Percentiles rank a stretch among this genome's conserved stretches.
phyloP scores from a whole-genome alignment of 2,329 filamentous ascomycete genomes.

The Claviceps quebecensis region DNA sequence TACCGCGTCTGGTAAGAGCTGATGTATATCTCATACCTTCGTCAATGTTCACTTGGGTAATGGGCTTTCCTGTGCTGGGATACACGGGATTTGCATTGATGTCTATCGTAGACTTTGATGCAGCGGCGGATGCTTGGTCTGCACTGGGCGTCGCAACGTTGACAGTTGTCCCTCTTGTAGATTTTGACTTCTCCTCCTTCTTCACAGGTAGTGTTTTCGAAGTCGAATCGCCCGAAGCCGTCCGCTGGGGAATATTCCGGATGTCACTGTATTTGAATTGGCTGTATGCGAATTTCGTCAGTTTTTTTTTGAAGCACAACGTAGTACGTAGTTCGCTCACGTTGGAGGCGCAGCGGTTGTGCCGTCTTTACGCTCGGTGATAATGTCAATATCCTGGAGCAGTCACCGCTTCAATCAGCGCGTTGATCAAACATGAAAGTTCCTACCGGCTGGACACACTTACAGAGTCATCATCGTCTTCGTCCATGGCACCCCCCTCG shows the following conservation, averaged over 20 bases:
- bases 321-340: conserved; percentile 23
- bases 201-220: conserved; percentile 32
- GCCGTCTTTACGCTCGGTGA: conserved; percentile 52
- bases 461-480: conserved; percentile 38
- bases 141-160: conserved; percentile 29
- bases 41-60: conserved; percentile 63
- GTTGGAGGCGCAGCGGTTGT: conserved; percentile 43
- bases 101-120: conserved; percentile 72
- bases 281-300: conserved; percentile 19
- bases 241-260: conserved; percentile 48
- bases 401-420: neutral
- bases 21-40: conserved; percentile 28
- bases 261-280: conserved; percentile 52
- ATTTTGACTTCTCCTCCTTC: conserved; percentile 28
- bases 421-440: neutral
- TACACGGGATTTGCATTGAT: conserved; percentile 72
- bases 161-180: conserved; percentile 9
- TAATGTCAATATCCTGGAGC: conserved; percentile 50
- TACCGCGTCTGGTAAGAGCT: neutral
- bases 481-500: conserved; percentile 45
- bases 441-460: neutral
- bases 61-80: conserved; percentile 65
- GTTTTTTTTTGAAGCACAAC: neutral
- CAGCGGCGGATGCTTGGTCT: conserved; percentile 45
- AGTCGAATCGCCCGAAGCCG: conserved; percentile 36